A percentile compares a stretch with the other conserved stretches of the same genome.
Conservation (phyloP, 2,329 filamentous ascomycete species). For the Fonsecaea pedrosoi region DNA sequence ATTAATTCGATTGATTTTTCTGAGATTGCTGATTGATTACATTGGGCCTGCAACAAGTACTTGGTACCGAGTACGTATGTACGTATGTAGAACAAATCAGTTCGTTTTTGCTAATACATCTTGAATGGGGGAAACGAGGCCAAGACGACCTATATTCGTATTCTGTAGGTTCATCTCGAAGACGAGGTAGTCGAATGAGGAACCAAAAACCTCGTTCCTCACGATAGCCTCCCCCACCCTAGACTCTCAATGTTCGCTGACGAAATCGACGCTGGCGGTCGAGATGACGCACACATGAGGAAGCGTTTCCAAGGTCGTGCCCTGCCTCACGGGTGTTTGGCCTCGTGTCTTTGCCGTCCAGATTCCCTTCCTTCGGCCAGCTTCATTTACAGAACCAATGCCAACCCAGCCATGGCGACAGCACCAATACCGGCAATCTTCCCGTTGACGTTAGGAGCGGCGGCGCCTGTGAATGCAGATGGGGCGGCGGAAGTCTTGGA, state of each 20-base stretch:
- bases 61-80: not conserved
- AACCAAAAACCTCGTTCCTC: not conserved
- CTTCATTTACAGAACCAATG: constrained; percentile 30
- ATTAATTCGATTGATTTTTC: too few species aligned
- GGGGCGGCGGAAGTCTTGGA: constrained; percentile 4
- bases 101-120: not conserved
- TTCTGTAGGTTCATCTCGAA: not conserved
- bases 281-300: not conserved
- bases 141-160: not conserved
- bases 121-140: not conserved
- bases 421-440: constrained; percentile 32
- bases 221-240: not conserved
- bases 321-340: not conserved
- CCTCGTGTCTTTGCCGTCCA: not conserved
- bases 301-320: not conserved
- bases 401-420: constrained; percentile 35
- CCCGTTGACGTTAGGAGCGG: constrained; percentile 23
- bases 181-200: not conserved
- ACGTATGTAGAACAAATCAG: not conserved
- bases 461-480: constrained; percentile 28
- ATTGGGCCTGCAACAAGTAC: not conserved
- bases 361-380: not conserved
- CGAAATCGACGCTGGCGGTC: not conserved
- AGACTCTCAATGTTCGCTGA: not conserved
- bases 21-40: not conserved